Base-by-base conservation (phyloP, 768 basidiomycete species). In the Macrolepiota albuminosa region DNA sequence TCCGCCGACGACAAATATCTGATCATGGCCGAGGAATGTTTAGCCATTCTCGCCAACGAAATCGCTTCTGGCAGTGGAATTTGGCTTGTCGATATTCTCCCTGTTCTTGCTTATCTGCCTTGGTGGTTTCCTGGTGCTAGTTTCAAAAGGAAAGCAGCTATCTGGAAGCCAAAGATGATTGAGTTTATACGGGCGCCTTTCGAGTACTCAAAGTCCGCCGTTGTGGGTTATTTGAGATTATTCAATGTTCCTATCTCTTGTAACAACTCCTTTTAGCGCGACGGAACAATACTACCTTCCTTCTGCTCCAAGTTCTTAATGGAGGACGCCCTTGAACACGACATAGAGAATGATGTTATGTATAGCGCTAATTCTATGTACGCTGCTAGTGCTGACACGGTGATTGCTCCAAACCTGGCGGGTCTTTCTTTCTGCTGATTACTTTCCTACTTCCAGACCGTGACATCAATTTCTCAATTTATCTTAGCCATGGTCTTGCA, bases 31-130 rank as follows among this genome's bases (percentile, higher is more conserved):
- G 69, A 68, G 54, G 67, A 70, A 53, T 67, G 68, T 48, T 56
- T 73, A 43, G 55, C 64, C 13, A 56, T 72, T 45, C 58, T 73
- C 31, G 60, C 68, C 4, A 68, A 70, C 58, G 62, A 65, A 9
- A 63, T 72, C 29, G 56, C 56, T 24, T 21, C 56, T 13, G 56
- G 56, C 18, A 62, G 49, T 70, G 80, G 63, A 70, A 77, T 68
- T 68, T 63, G 80, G 80, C 54, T 72, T 61, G 59, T 71, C 69
- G 71, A 82, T 50, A 60, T 68, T 18, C 53, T 70, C 45, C 72
- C 67, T 26, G 36, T 59, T 11, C 63, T 72, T 46, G 68, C 63
- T 33, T 61, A 69, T 46, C 26, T 72, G 13, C 70, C 69, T 39
- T 43, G 46, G 6, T 71, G 69, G 70, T 67, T 68, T 31, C 70